These are phyloP conservation scores for Lichtheimia ornata DNA, from an alignment of 371 early-diverging fungal genomes.

Conservation along the genomic window DNA sequence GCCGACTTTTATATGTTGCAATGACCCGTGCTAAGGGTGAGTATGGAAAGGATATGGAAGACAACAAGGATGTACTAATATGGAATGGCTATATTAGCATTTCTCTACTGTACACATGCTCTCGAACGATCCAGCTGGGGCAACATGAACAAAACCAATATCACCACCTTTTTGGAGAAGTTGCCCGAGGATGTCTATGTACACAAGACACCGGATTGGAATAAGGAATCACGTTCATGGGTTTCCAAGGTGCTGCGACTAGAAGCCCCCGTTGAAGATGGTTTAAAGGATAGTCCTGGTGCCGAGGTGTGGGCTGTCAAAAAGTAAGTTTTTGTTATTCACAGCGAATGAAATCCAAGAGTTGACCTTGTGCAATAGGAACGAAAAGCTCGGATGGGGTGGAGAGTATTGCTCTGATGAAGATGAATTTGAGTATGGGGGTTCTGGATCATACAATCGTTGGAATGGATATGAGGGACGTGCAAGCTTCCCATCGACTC, in stretches of 20 bases:
- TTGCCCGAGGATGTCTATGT: constrained; percentile 6
- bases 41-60: neutral
- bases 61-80: neutral
- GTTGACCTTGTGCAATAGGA: too few relatives aligned
- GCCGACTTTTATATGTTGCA: constrained; percentile 25
- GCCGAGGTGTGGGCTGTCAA: constrained; percentile 7
- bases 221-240: constrained; percentile 13
- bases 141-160: neutral
- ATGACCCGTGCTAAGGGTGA: constrained; percentile 26
- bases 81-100: constrained; percentile 6
- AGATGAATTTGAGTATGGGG: neutral
- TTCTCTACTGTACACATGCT: constrained; percentile 18
- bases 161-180: constrained; percentile 9
- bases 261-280: neutral
- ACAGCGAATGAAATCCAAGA: too few relatives aligned
- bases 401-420: neutral
- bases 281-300: constrained; percentile 1
- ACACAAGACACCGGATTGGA: constrained; percentile 14
- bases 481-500: neutral
- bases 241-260: constrained; percentile 10
- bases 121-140: constrained; percentile 10
- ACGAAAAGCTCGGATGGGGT: too few relatives aligned
- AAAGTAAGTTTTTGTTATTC: too few relatives aligned
- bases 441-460: neutral
- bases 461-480: neutral